Evolutionary conservation across 139 green algal genomes (phyloP).

Genomic region (Chlamydomonas asymmetrica): DNA sequence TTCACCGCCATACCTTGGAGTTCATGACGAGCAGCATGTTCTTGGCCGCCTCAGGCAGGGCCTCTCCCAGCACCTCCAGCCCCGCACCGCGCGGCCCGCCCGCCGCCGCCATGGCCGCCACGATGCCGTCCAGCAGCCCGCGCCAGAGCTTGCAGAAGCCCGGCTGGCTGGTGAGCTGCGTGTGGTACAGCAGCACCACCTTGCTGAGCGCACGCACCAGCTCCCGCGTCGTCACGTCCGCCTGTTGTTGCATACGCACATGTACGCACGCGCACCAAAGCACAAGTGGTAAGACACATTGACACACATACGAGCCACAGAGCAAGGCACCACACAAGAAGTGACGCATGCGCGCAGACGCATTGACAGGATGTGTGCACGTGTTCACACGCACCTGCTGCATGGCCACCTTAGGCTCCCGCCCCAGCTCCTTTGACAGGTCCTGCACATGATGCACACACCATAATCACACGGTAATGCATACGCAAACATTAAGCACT

Average conservation of each 20-base stretch:
- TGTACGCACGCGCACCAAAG: too few species aligned
- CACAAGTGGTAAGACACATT: too few species aligned
- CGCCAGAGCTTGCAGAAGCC: constrained; percentile 31
- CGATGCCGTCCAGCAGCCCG: constrained; percentile 31
- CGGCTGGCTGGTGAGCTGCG: constrained; percentile 35
- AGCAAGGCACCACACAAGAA: not conserved
- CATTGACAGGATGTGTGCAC: not conserved
- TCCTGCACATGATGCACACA: too few species aligned
- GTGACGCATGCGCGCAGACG: not conserved
- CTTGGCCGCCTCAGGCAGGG: constrained; percentile 89
- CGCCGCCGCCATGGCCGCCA: constrained; percentile 24
- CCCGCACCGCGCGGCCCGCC: not conserved
- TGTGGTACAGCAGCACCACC: constrained; percentile 60
- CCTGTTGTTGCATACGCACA: too few species aligned
- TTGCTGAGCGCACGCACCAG: constrained; percentile 55
- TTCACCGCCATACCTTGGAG: constrained; percentile 46
- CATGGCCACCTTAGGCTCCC: too few species aligned
- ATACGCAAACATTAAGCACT: too few species aligned
- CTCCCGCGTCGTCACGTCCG: constrained; percentile 49
- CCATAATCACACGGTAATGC: too few species aligned
- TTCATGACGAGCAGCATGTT: constrained; percentile 96
- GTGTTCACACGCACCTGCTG: too few species aligned
- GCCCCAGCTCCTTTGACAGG: too few species aligned
- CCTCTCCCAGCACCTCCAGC: constrained; percentile 84
- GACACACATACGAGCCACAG: too few species aligned